Percentiles rank a stretch among this genome's conserved stretches.
phyloP scores from a whole-genome alignment of 2,329 filamentous ascomycete species.

The Fusarium vanettenii region DNA sequence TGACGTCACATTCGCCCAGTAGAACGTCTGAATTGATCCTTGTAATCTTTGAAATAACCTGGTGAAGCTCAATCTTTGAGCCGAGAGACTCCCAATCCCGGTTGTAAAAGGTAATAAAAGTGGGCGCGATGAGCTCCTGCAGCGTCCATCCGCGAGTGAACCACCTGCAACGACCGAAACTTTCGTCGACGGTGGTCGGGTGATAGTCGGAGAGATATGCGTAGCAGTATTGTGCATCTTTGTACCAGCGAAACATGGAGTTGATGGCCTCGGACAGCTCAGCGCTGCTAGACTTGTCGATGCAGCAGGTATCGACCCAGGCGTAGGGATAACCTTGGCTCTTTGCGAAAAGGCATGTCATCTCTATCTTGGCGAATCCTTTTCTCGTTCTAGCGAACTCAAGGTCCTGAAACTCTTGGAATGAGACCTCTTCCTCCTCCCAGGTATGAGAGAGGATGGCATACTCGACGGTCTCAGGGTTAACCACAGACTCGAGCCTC shows the following conservation, averaged over 20 bases:
- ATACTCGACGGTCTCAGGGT: conserved; percentile 34
- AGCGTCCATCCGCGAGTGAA: conserved; percentile 10
- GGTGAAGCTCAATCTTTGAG: not conserved
- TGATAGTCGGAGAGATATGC: conserved; percentile 8
- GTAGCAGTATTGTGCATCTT: conserved; percentile 4
- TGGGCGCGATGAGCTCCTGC: conserved; percentile 9
- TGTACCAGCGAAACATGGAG: conserved; percentile 29
- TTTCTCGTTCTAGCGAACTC: not conserved
- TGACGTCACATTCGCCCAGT: not conserved
- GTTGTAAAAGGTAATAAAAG: conserved; percentile 1
- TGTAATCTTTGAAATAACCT: not conserved
- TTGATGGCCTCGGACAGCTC: conserved; percentile 27
- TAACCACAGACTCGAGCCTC: conserved; percentile 30
- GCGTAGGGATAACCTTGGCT: conserved; percentile 38
- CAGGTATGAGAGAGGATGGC: conserved; percentile 49
- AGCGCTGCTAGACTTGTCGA: conserved; percentile 40
- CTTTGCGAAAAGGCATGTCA: conserved; percentile 31
- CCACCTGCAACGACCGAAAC: not conserved
- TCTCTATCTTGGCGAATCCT: conserved; percentile 34
- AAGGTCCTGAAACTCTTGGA: conserved; percentile 36
- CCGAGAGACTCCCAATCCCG: not conserved
- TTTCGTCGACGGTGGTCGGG: not conserved
- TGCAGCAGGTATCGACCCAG: conserved; percentile 47
- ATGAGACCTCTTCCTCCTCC: conserved; percentile 41
- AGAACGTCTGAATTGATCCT: not conserved